phyloP scores from a whole-genome alignment of 2,329 filamentous ascomycete genomes.

The Phyllosticta ampelicida region DNA sequence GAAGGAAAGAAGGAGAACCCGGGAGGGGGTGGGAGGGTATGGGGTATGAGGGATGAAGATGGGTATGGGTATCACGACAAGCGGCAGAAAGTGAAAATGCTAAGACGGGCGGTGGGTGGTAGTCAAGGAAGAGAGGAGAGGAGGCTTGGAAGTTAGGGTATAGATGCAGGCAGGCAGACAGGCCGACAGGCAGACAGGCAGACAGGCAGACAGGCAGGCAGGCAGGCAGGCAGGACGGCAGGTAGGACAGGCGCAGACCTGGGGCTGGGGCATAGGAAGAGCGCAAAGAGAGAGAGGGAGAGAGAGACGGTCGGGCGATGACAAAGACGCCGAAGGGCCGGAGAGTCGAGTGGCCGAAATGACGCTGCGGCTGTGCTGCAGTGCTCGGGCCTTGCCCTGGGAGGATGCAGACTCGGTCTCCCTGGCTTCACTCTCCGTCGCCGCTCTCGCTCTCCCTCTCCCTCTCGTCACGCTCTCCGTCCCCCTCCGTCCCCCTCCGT shows the following conservation, averaged over 20 bases:
- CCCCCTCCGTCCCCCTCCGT: no score
- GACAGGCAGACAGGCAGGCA: not conserved
- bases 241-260: no score
- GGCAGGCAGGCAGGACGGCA: not conserved
- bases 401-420: not conserved
- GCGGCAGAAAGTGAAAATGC: not conserved
- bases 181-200: not conserved
- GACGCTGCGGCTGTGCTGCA: not conserved
- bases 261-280: not conserved
- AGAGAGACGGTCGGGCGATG: not conserved
- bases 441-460: no score
- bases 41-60: not conserved
- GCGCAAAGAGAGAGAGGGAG: not conserved
- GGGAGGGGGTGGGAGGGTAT: not conserved
- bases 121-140: not conserved
- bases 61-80: not conserved
- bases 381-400: not conserved
- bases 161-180: not conserved
- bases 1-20: not conserved
- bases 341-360: not conserved
- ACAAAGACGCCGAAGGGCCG: not conserved
- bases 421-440: no score
- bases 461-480: no score
- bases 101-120: not conserved
- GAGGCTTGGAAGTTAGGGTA: not conserved